Base-by-base conservation (phyloP, 176 grass and related monocot genomes). In the Carex littledalei region DNA sequence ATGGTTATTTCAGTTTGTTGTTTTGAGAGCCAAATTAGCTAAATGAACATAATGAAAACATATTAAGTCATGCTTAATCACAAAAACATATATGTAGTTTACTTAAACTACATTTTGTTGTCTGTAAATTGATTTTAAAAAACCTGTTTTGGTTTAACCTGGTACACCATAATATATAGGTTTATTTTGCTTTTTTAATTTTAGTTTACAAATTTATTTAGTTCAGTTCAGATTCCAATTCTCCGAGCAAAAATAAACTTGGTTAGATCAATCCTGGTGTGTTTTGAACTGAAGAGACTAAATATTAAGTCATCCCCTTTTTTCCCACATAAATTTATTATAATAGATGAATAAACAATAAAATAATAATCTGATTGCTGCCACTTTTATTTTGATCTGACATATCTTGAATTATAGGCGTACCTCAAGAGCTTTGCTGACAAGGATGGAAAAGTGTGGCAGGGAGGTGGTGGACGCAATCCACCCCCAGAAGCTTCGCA, bases 361-460 rank as follows among this genome's bases (percentile, higher is more conserved):
- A 39, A 68, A 68, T 68, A 29, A 12, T 39, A 43, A 71, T 7
- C 17, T 72, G 37, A 72, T 45, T 47, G 68, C 68, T 45, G 9
- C 8, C 32, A n/a, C 12, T 67, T n/a, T 10, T 72, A 21, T 68
- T 39, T 81, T 81, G 18, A 63, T 16, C 63, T 81, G 5, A 81
- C 63, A 73, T 60, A 54, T 74, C 29, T 16, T 78, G 18, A 35
- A 45, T 58, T 47, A 3, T 85, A 98, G 96, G 83, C 86, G 20
- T 95, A 94, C 79, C 80, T 88, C 43, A 87, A 88, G 76, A 95
- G 56, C 68, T 98, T 98, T 32, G 41, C 55, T 2, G 96, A 90
- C 62, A 90, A 85, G 66, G 93, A 98, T 84, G 96, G 93, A 53
- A 98, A 92, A 84, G 93, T 95, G 55, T 95, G 96, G 96, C 91